Evolutionary conservation across 2,329 filamentous ascomycete genomes (phyloP).

Genomic region (Tympanopsis confertula): DNA sequence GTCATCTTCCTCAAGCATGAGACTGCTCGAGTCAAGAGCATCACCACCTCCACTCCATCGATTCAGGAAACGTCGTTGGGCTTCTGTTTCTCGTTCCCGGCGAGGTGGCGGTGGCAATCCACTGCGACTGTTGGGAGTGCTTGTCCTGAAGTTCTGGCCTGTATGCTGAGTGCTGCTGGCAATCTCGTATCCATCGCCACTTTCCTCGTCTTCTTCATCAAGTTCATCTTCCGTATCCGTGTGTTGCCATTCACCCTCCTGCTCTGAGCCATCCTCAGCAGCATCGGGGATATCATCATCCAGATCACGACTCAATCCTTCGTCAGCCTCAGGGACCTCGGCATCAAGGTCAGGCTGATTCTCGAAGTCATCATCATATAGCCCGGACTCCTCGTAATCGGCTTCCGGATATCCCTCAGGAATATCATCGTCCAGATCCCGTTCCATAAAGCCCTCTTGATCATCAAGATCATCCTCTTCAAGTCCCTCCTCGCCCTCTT

Average conservation of each 20-base stretch:
- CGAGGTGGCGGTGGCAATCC: neutral
- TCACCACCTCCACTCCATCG: neutral
- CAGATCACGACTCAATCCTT: conserved; percentile 21
- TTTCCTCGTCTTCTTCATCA: conserved; percentile 13
- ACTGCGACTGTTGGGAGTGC: neutral
- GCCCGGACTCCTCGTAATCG: conserved; percentile 5
- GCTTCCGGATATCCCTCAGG: conserved; percentile 17
- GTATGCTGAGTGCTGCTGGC: too few relatives aligned
- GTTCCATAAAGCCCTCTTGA: conserved; percentile 23
- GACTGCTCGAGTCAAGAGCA: neutral
- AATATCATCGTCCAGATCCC: conserved; percentile 29
- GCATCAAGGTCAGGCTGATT: conserved; percentile 20
- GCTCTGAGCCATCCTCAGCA: conserved; percentile 7
- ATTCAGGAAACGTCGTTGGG: neutral
- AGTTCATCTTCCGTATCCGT: conserved; percentile 29
- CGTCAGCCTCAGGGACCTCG: conserved; percentile 6
- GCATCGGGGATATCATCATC: conserved; percentile 26
- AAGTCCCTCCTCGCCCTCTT: conserved; percentile 22
- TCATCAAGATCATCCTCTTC: conserved; percentile 21
- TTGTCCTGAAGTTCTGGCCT: too few relatives aligned
- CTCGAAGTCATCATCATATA: conserved; percentile 16
- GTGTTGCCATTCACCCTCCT: conserved; percentile 31
- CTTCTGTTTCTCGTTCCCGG: neutral
- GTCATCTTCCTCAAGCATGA: neutral
- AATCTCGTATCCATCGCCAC: conserved; percentile 2